Conservation (phyloP, 1,139 yeast species). For the Hemisphaericaspora xylanilytica region DNA sequence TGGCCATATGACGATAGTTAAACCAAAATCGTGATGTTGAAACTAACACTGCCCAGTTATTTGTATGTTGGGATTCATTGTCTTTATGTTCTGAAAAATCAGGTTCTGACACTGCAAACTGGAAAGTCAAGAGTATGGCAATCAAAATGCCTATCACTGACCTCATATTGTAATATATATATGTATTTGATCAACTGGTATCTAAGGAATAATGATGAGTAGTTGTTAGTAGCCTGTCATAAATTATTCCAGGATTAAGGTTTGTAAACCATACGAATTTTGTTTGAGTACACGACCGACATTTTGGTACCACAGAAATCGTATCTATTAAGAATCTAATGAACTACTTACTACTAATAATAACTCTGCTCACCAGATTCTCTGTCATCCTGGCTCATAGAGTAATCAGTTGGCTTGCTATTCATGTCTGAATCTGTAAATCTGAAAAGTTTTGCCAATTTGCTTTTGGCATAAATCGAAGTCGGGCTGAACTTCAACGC, state of each 20-base stretch:
- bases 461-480: background rate
- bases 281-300: too few species aligned
- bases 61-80: constrained; percentile 57
- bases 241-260: too few species aligned
- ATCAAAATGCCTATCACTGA: background rate
- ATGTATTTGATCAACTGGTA: too few species aligned
- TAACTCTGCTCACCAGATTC: too few species aligned
- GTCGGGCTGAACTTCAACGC: background rate
- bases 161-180: background rate
- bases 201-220: too few species aligned
- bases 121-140: background rate
- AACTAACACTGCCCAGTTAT: constrained; percentile 93
- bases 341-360: too few species aligned
- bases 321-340: too few species aligned
- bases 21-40: constrained; percentile 98
- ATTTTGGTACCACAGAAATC: too few species aligned
- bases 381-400: too few species aligned
- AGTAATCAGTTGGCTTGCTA: too few species aligned
- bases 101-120: background rate
- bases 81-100: background rate
- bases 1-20: constrained; percentile 97
- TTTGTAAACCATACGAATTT: too few species aligned
- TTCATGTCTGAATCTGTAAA: background rate
- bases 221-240: too few species aligned
- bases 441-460: background rate